Conservation (phyloP, 108 stramenopile genomes). For the Conticribra guillardii region DNA sequence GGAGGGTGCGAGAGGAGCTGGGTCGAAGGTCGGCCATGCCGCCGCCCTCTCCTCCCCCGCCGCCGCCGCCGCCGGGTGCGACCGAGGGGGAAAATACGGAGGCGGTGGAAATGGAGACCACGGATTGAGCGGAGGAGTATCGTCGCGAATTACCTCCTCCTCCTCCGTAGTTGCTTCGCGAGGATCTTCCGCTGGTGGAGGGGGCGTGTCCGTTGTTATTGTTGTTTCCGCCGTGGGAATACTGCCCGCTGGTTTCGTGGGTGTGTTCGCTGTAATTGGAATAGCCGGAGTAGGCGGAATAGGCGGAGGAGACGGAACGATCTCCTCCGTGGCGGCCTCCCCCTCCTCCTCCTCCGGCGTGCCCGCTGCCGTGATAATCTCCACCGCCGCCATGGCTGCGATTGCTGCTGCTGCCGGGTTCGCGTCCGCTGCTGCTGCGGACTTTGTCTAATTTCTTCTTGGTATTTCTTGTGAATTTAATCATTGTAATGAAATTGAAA, state of each 20-base stretch:
- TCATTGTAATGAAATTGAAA: too few species aligned
- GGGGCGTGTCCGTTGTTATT: not conserved
- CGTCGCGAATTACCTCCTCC: not conserved
- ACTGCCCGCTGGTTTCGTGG: not conserved
- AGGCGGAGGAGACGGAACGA: constrained; percentile 25
- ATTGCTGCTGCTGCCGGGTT: not conserved
- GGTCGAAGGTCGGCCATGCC: constrained; percentile 24
- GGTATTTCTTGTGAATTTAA: constrained; percentile 47
- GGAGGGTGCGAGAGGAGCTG: constrained; percentile 26
- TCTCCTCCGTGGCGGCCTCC: constrained; percentile 2
- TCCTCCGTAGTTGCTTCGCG: too few species aligned
- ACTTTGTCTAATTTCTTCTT: constrained; percentile 35
- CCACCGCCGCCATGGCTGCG: not conserved
- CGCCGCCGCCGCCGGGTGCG: constrained; percentile 1
- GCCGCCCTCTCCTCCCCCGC: constrained; percentile 4
- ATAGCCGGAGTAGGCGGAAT: constrained; percentile 9
- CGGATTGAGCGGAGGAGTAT: constrained; percentile 13
- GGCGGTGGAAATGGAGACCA: constrained; percentile 22
- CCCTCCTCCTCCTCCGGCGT: not conserved
- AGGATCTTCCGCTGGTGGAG: too few species aligned
- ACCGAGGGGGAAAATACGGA: constrained; percentile 15
- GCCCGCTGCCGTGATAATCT: not conserved
- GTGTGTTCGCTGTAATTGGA: constrained; percentile 3
- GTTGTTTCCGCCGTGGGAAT: not conserved
- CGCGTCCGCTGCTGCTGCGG: constrained; percentile 6